These are phyloP conservation scores for Ceratocystis albifundus DNA, from an alignment of 2,329 filamentous ascomycete species.

Conservation along the genomic window DNA sequence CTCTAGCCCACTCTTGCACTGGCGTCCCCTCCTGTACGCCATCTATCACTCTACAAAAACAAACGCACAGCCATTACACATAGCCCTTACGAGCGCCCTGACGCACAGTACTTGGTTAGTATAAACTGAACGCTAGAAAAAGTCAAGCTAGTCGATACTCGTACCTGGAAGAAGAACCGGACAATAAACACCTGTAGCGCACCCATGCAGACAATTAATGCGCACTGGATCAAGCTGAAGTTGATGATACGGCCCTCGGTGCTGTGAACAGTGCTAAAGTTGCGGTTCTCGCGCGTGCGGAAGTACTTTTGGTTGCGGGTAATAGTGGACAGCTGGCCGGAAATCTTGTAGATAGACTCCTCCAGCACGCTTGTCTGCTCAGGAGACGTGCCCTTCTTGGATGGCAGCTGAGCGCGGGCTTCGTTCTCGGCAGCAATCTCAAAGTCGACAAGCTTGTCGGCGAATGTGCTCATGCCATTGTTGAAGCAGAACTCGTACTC, in stretches of 20 bases:
- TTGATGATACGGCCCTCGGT: constrained; percentile 95
- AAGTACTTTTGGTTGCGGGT: constrained; percentile 98
- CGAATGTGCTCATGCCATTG: constrained; percentile 96
- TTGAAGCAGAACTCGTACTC: constrained; percentile 98
- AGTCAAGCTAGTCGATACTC: constrained; percentile 23
- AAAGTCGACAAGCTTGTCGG: constrained; percentile 95
- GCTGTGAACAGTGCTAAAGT: constrained; percentile 94
- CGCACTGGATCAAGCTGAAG: constrained; percentile 86
- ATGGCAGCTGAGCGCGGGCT: constrained; percentile 65
- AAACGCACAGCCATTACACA: constrained; percentile 38
- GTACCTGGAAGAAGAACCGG: constrained; percentile 92
- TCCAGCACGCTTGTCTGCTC: constrained; percentile 84
- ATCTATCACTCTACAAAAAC: too few species aligned
- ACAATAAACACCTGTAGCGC: constrained; percentile 94
- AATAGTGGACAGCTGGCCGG: constrained; percentile 83
- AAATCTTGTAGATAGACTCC: constrained; percentile 91
- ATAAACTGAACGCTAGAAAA: background rate
- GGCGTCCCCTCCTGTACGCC: too few species aligned
- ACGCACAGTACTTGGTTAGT: constrained; percentile 23
- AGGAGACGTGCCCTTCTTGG: constrained; percentile 74
- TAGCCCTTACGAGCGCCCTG: constrained; percentile 58
- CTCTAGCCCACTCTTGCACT: background rate
- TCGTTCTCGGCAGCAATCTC: constrained; percentile 96
- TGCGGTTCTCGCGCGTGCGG: constrained; percentile 94
- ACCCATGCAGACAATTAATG: constrained; percentile 89